phyloP scores from a whole-genome alignment of 148 eudicot genomes.

The Heliosperma pusillum region DNA sequence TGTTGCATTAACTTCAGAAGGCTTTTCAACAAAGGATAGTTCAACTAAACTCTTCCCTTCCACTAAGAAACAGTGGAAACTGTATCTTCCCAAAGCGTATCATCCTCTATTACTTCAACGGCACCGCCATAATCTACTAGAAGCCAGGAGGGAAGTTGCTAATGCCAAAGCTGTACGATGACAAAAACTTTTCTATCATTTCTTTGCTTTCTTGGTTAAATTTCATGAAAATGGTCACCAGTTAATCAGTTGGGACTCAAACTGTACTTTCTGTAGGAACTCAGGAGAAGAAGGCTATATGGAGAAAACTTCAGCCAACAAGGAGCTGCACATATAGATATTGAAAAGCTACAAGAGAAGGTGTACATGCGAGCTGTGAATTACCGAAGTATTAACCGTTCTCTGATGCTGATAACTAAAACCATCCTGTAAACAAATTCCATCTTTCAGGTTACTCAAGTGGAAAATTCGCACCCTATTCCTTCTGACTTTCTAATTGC shows the following conservation, averaged over 20 bases:
- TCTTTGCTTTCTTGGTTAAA: conserved; percentile 6
- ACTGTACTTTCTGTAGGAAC: conserved; percentile 46
- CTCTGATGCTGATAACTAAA: not conserved
- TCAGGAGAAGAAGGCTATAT: conserved; percentile 68
- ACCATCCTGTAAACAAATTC: conserved; percentile 12
- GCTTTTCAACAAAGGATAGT: conserved; percentile 14
- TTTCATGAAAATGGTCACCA: conserved; percentile 5
- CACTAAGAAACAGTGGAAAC: conserved; percentile 56
- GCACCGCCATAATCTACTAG: conserved; percentile 52
- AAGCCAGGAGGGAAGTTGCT: conserved; percentile 66
- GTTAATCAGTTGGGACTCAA: conserved; percentile 15
- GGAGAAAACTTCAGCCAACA: conserved; percentile 39
- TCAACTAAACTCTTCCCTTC: conserved; percentile 24
- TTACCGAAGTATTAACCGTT: not conserved
- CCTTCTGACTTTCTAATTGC: conserved; percentile 68
- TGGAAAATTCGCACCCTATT: conserved; percentile 65
- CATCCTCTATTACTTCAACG: conserved; percentile 83
- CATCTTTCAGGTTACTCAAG: conserved; percentile 46
- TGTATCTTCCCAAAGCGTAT: conserved; percentile 71
- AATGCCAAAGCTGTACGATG: conserved; percentile 80
- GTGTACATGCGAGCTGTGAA: conserved; percentile 28
- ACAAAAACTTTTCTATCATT: not conserved
- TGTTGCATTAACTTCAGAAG: conserved; percentile 33
- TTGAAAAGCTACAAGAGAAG: conserved; percentile 53
- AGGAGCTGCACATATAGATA: conserved; percentile 41